phyloP scores from a whole-genome alignment of 495 filamentous ascomycete species.

The Melanomma pulvis-pyrius region DNA sequence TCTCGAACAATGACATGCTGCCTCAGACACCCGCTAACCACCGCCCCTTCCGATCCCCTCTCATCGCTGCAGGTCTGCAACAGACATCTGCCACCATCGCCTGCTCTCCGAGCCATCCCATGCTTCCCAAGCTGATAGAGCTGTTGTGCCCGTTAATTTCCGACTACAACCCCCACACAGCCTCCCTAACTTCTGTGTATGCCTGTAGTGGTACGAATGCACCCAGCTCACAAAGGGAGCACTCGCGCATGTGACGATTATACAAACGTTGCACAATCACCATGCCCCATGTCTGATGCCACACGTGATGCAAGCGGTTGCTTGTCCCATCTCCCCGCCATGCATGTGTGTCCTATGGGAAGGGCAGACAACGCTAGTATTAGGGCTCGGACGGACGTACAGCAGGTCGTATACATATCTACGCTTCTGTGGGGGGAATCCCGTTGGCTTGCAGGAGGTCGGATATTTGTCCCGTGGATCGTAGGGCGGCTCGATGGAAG shows the following conservation, averaged over 20 bases:
- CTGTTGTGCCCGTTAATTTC: too few relatives aligned
- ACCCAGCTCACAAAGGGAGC: not conserved
- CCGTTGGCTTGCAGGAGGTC: too few relatives aligned
- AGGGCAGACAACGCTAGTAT: not conserved
- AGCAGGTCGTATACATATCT: not conserved
- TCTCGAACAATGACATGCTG: not conserved
- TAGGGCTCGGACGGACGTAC: not conserved
- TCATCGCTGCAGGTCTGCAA: too few relatives aligned
- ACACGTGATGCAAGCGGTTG: not conserved
- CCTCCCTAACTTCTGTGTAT: too few relatives aligned
- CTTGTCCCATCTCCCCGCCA: not conserved
- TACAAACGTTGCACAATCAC: not conserved
- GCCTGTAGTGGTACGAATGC: too few relatives aligned
- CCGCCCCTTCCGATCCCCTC: not conserved
- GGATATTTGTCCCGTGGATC: too few relatives aligned
- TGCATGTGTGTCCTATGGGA: not conserved
- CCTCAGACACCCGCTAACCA: not conserved
- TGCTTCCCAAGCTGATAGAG: not conserved
- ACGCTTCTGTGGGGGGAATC: too few relatives aligned
- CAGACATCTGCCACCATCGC: not conserved
- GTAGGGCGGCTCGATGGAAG: too few relatives aligned
- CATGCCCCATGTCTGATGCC: too few relatives aligned
- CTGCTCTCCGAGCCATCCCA: not conserved
- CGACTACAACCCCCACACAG: too few relatives aligned
- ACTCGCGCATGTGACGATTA: not conserved